Percentiles rank a stretch among this genome's conserved stretches.
phyloP scores from a whole-genome alignment of 2,329 filamentous ascomycete species.

The Sarocladium strictum region DNA sequence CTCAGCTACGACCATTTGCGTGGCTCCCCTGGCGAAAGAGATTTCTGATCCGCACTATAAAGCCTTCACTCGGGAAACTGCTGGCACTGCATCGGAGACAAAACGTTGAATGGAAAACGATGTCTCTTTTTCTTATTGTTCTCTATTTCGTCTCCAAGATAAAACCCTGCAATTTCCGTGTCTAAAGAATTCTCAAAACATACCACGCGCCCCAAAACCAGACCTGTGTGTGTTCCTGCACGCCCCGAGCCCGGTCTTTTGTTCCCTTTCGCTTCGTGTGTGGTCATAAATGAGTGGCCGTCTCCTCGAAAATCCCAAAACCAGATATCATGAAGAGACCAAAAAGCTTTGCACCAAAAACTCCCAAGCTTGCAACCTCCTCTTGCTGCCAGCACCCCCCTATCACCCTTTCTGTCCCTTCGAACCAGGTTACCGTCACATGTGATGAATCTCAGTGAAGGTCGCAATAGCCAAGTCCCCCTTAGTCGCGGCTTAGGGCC shows the following conservation, averaged over 20 bases:
- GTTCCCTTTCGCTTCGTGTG: not conserved
- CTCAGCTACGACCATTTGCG: too few relatives aligned
- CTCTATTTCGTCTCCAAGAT: not conserved
- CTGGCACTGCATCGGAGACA: not conserved
- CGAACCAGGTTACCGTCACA: not conserved
- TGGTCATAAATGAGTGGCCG: constrained; percentile 6
- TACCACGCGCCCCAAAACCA: not conserved
- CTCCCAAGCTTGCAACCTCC: not conserved
- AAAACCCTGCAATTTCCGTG: not conserved
- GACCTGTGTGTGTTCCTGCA: constrained; percentile 3
- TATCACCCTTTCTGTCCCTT: not conserved
- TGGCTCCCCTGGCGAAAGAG: too few relatives aligned
- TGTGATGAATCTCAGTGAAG: not conserved
- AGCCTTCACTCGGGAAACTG: not conserved
- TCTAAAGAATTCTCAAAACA: not conserved
- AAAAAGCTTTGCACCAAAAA: constrained; percentile 5
- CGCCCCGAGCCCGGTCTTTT: not conserved
- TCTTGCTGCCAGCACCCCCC: not conserved
- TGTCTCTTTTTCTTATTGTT: constrained; percentile 7
- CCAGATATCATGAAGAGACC: constrained; percentile 2
- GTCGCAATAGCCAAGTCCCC: not conserved
- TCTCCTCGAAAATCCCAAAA: not conserved
- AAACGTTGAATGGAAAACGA: not conserved
- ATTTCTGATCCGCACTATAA: not conserved
- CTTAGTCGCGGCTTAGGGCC: constrained; percentile 20